Evolutionary conservation across 495 filamentous ascomycete species (phyloP).

Genomic region (Daldinia concentrica): DNA sequence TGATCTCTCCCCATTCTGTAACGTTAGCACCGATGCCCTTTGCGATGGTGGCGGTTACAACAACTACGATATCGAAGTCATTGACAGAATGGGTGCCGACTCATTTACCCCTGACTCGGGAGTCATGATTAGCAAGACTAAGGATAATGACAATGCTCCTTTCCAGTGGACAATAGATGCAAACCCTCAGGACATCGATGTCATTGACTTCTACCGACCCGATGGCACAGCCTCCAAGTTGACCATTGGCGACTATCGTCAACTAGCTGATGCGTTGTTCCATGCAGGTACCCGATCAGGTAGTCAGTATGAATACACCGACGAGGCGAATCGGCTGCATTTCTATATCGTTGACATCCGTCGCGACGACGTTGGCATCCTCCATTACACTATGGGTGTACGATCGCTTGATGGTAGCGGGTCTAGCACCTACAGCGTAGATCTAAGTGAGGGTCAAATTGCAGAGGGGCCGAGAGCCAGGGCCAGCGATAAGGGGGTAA

Average conservation of each 20-base stretch:
- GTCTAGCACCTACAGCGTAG: constrained; percentile 44
- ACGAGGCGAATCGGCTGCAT: constrained; percentile 50
- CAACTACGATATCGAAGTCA: constrained; percentile 53
- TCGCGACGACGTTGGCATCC: constrained; percentile 47
- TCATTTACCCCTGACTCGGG: constrained; percentile 53
- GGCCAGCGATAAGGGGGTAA: constrained; percentile 35
- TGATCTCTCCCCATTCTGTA: constrained; percentile 50
- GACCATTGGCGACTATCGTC: constrained; percentile 54
- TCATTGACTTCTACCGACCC: constrained; percentile 48
- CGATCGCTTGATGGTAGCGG: constrained; percentile 48
- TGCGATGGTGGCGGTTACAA: constrained; percentile 55
- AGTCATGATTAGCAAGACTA: constrained; percentile 57
- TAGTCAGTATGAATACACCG: constrained; percentile 51
- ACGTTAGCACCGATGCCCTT: constrained; percentile 47
- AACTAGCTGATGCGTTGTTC: constrained; percentile 55
- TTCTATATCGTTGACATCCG: constrained; percentile 51
- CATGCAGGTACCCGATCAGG: constrained; percentile 54
- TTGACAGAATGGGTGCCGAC: constrained; percentile 56
- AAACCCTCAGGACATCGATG: constrained; percentile 52
- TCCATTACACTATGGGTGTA: constrained; percentile 51
- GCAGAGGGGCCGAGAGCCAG: constrained; percentile 25
- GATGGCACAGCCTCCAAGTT: constrained; percentile 43
- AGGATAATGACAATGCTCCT: constrained; percentile 43
- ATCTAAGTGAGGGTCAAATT: constrained; percentile 40
- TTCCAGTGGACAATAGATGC: constrained; percentile 58